Evolutionary conservation across 2,329 filamentous ascomycete species (phyloP), one percentile per base, ranked within the genome.

Genomic region (Pseudogymnoascus sp.): DNA sequence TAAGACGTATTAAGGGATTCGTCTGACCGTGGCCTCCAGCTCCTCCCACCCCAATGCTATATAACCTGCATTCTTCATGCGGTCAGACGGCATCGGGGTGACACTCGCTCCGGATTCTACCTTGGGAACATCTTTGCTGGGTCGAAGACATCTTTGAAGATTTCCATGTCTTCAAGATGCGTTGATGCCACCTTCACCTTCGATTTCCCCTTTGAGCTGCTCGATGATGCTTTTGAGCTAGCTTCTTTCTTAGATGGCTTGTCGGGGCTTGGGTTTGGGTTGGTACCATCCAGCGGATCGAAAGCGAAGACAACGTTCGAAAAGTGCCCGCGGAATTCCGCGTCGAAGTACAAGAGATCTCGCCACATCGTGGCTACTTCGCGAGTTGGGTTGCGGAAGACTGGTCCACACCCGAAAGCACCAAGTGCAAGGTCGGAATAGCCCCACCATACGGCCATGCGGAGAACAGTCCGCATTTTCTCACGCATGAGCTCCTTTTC

Each of bases 401-500:
- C 77, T 64, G 85, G 85, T 50, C 85, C 85, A 6, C 87, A 75
- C 1, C 85, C 85, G 68, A 87, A 88, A 65, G 84, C 84, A 20
- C 83, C 83, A 62, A 87, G 80, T 58, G 84, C 81, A 20, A 88
- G 76, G 62, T 79, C 78, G 39, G 77, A 74, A 68, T 85, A 83
- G 62, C 77, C 76, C 67, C 83, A 79, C 67, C 79, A 82, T 16
- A 81, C 81, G 64, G 87, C 89, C 64, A 91, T 89, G 54, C 85
- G 81, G 16, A 91, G 80, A 2, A 87, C 85, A 1, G 84, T 82
- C 20, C 84, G 82, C 72, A 91, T 86, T 74, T 91, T 90, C 67
- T 88, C 85, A 67, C 80, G 81, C 74, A 90, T 88, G 71, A 90
- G 79, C 65, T 88, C 84, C 63, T 82, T 82, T 73, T 91, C 89